phyloP scores from a whole-genome alignment of 257 asterid species.

The Solanum medicagineum region DNA sequence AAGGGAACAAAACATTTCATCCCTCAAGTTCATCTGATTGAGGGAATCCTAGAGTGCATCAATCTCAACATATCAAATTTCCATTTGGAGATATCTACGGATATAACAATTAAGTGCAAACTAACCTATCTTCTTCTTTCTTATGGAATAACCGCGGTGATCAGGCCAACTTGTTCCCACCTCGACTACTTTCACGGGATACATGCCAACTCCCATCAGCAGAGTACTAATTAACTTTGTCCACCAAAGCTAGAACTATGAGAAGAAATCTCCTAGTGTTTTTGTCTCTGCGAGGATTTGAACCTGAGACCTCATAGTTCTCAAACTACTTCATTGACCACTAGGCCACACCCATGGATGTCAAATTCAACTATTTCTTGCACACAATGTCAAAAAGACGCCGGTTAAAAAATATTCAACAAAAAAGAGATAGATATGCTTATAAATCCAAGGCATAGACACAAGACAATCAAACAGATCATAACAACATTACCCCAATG shows the following conservation, averaged over 20 bases:
- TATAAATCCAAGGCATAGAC: too few relatives aligned
- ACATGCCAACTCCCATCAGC: neutral
- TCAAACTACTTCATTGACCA: neutral
- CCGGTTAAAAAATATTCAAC: too few relatives aligned
- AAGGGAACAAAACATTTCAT: neutral
- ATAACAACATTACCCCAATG: too few relatives aligned
- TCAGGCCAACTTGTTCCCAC: neutral
- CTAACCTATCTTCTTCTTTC: neutral
- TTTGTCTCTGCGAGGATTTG: neutral
- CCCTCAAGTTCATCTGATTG: neutral
- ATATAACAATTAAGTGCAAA: neutral
- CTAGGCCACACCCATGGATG: neutral
- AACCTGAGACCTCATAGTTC: neutral
- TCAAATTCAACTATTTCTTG: neutral
- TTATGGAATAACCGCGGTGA: neutral
- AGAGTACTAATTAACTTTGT: neutral
- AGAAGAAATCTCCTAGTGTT: neutral
- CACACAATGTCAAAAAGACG: too few relatives aligned
- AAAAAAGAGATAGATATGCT: too few relatives aligned
- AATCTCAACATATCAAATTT: neutral
- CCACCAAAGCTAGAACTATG: neutral
- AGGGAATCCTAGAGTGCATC: neutral
- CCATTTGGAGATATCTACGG: neutral
- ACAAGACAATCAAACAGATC: too few relatives aligned
- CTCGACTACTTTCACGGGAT: neutral